Conservation (phyloP, 2,329 filamentous ascomycete species). For the Mycosphaerelloides madeirae region DNA sequence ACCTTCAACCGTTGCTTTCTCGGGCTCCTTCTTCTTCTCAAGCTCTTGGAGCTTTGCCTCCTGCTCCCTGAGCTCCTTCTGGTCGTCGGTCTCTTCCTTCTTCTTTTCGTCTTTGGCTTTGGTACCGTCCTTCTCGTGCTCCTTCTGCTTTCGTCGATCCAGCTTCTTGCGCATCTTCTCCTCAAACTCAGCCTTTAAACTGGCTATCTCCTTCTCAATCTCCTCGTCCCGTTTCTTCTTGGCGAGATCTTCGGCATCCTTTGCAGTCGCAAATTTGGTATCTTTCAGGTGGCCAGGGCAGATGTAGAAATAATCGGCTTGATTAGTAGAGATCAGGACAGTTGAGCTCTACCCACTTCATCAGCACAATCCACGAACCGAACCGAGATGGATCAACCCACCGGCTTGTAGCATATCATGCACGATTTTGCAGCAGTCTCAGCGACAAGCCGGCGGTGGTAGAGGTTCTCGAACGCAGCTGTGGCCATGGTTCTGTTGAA, state of each 20-base stretch:
- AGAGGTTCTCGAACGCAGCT: conserved; percentile 63
- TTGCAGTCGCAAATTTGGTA: conserved; percentile 67
- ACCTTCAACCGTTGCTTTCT: conserved; percentile 60
- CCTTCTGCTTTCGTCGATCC: conserved; percentile 36
- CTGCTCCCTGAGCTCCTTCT: conserved; percentile 38
- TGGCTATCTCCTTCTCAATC: conserved; percentile 45
- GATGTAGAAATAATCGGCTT: conserved; percentile 85
- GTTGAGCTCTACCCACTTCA: no score
- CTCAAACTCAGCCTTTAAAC: conserved; percentile 48
- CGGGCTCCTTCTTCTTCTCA: conserved; percentile 52
- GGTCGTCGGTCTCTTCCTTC: conserved; percentile 63
- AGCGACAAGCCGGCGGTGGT: conserved; percentile 80
- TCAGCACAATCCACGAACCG: no score
- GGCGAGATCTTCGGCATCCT: conserved; percentile 59
- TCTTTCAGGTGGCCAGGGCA: conserved; percentile 82
- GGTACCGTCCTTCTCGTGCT: conserved; percentile 54
- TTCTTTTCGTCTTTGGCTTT: conserved; percentile 63
- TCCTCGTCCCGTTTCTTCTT: conserved; percentile 52
- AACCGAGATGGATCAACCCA: no score
- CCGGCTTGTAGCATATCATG: conserved; percentile 85
- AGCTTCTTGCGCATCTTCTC: conserved; percentile 44
- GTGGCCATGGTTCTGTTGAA: background rate
- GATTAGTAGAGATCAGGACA: conserved; percentile 83
- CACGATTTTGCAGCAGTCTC: conserved; percentile 79
- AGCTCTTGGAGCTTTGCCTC: conserved; percentile 40